A percentile compares a stretch with the other conserved stretches of the same genome.
Conservation (phyloP, 768 basidiomycete species). For the Imleria badia region DNA sequence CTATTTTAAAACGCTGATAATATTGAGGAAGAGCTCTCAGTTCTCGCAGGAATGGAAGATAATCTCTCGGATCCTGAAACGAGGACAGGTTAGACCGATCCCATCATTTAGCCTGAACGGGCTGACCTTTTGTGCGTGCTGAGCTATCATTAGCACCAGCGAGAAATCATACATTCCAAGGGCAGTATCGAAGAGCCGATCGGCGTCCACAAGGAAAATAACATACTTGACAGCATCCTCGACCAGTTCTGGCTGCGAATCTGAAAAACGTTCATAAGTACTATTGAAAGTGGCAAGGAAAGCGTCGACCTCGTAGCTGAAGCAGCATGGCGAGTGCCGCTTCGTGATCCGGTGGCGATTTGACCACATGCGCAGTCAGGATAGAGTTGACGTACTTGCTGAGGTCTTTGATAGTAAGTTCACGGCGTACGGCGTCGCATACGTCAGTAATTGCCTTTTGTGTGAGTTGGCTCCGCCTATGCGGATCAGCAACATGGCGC, state of each 20-base stretch:
- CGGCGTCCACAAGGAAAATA: conserved; percentile 94
- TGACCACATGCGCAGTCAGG: conserved; percentile 90
- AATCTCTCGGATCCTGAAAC: conserved; percentile 90
- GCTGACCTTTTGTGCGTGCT: conserved; percentile 90
- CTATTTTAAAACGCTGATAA: conserved; percentile 89
- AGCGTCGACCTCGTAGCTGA: conserved; percentile 65
- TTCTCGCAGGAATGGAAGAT: conserved; percentile 94
- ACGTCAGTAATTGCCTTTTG: conserved; percentile 62
- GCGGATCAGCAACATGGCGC: conserved; percentile 1
- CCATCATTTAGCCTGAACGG: not conserved
- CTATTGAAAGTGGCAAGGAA: not conserved
- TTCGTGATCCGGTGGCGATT: conserved; percentile 89
- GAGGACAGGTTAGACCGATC: conserved; percentile 4
- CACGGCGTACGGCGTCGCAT: conserved; percentile 72
- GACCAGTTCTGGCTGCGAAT: conserved; percentile 65
- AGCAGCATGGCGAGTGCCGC: conserved; percentile 75
- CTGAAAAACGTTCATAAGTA: conserved; percentile 4
- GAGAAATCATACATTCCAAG: conserved; percentile 99
- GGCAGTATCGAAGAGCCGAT: conserved; percentile 89
- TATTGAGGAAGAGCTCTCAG: conserved; percentile 69
- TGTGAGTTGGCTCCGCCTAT: conserved; percentile 59
- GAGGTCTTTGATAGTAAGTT: conserved; percentile 71
- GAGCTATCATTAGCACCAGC: conserved; percentile 92
- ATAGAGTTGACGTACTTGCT: conserved; percentile 87
- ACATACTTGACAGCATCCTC: conserved; percentile 98